Conservation (phyloP, 1,139 yeast genomes). For the Arxiozyma heterogenica region DNA sequence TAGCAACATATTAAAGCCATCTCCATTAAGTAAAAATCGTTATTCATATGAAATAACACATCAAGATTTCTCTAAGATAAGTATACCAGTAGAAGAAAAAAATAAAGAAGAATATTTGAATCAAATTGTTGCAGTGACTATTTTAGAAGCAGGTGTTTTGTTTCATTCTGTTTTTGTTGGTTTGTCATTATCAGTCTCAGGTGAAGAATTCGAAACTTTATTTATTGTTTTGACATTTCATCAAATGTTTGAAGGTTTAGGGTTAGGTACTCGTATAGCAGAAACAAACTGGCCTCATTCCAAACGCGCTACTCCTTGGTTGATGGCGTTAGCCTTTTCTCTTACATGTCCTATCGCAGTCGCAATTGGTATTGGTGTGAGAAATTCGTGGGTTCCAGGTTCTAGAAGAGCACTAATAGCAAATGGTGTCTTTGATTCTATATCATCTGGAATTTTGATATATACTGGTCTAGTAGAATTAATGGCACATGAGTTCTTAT, state of each 20-base stretch:
- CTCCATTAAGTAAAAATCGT: constrained; percentile 33
- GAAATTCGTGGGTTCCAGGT: constrained; percentile 56
- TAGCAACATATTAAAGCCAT: not conserved
- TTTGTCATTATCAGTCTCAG: constrained; percentile 62
- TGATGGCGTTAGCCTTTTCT: constrained; percentile 50
- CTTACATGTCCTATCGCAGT: constrained; percentile 74
- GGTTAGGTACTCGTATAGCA: constrained; percentile 81
- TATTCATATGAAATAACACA: constrained; percentile 43
- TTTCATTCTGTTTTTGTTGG: constrained; percentile 81
- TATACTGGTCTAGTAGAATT: constrained; percentile 83
- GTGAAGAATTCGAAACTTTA: constrained; percentile 65
- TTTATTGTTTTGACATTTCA: constrained; percentile 81
- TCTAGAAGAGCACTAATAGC: constrained; percentile 59
- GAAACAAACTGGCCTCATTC: constrained; percentile 49
- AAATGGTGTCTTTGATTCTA: constrained; percentile 71
- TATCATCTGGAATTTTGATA: constrained; percentile 76
- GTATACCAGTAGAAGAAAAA: constrained; percentile 31
- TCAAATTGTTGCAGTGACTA: constrained; percentile 46
- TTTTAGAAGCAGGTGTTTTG: constrained; percentile 69
- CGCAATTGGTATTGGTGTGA: constrained; percentile 79
- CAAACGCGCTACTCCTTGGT: constrained; percentile 47
- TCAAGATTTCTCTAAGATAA: constrained; percentile 36
- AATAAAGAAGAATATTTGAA: constrained; percentile 20
- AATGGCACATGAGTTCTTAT: constrained; percentile 82
- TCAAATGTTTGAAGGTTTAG: constrained; percentile 88